A percentile compares a stretch with the other conserved stretches of the same genome.
Conservation (phyloP, 495 filamentous ascomycete species). For the Pseudevernia furfuracea region DNA sequence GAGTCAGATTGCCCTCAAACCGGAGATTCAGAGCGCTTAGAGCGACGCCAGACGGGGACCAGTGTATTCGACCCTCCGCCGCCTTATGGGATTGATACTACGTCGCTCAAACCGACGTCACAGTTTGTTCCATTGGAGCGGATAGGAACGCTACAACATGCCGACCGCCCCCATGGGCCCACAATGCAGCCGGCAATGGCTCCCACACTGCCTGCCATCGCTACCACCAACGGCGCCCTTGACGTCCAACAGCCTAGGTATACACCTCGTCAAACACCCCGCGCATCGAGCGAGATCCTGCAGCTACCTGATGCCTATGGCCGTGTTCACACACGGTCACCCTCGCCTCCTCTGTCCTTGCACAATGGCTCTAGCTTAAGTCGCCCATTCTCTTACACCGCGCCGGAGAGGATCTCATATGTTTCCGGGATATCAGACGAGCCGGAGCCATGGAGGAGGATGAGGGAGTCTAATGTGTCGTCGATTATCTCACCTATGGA, state of each 20-base stretch:
- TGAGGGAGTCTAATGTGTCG: conserved; percentile 5
- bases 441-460: conserved; percentile 12
- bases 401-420: conserved; percentile 15
- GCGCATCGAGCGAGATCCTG: conserved; percentile 11
- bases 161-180: conserved; percentile 6
- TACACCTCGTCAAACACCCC: conserved; percentile 8
- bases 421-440: conserved; percentile 9
- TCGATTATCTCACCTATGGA: conserved; percentile 14
- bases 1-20: conserved; percentile 1
- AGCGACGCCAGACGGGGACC: conserved; percentile 4
- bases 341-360: conserved; percentile 13
- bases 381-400: conserved; percentile 12
- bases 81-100: conserved; percentile 10
- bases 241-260: background rate
- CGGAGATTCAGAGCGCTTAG: background rate
- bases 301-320: conserved; percentile 8
- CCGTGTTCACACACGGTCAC: conserved; percentile 2
- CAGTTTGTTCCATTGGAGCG: conserved; percentile 15
- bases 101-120: conserved; percentile 11
- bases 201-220: background rate
- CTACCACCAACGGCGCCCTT: conserved; percentile 1
- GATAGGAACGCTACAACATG: conserved; percentile 15
- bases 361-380: conserved; percentile 13
- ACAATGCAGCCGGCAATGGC: conserved; percentile 8
- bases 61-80: conserved; percentile 14